Base-by-base conservation (phyloP, 257 asterid genomes). In the Nicotiana noctiflora region DNA sequence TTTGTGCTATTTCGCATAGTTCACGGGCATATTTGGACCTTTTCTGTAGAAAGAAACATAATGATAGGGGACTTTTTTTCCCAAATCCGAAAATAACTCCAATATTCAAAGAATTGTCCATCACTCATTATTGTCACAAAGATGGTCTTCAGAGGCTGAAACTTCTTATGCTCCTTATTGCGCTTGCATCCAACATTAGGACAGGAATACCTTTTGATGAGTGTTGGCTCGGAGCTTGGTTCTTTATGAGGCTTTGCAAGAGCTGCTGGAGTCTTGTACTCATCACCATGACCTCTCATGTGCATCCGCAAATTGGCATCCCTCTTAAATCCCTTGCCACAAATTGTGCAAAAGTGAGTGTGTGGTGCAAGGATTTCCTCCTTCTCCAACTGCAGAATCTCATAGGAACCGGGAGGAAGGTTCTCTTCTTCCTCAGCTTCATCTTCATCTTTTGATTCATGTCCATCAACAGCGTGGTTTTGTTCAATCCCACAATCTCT, bases 231-330 rank as follows among this genome's bases (percentile, higher is more conserved):
- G 0, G 90, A 88, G 88, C 85, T 86, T 18, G 88, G 82, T 88
- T 95, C 97, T 79, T 91, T 92, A 56, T 86, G 84, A 66, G 99
- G 99, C 87, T 91, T 95, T 23, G 99, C 98, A 2, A 95, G 92
- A 79, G 99, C 99, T 65, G 98, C 98, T 6, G 97, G 91, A 53
- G 99, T 93, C 84, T 95, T 95, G 89, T 95, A 95, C 91, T 92
- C 96, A 34, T 95, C 98, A 0, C 99, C 99, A 65, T 95, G 98
- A 34, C 99, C 99, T 84, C 99, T 89, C 99, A 95, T 95, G 86
- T 95, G 99, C 99, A 95, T 95, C 78, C 99, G 84, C 66, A 95
- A 83, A 83, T 95, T 95, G 27, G 99, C 99, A 52, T 95, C 99
- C 40, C 99, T 82, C 82, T 95, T 95, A 84, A 93, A 95, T 67